Percentiles rank a stretch among this genome's conserved stretches.
These are phyloP conservation scores for Starmerella gropengiesseri DNA, from an alignment of 805 yeast species.

Conservation along the genomic window DNA sequence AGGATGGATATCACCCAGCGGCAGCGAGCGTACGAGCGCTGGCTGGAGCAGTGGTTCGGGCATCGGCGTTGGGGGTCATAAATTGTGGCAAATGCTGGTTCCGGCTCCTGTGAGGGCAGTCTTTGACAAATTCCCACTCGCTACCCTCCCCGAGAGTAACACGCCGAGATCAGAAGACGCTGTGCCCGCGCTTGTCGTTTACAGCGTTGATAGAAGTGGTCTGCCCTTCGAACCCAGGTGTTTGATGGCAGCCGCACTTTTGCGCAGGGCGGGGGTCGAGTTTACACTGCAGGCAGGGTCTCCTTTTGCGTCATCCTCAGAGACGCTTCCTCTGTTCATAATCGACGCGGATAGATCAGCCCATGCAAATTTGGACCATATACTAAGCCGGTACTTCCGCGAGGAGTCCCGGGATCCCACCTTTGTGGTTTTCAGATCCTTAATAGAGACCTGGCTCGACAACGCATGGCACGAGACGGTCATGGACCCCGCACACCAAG, in stretches of 20 bases:
- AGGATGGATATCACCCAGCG: no score
- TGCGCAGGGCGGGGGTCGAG: constrained; percentile 8
- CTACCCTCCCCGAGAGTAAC: constrained; percentile 15
- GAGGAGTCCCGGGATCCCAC: constrained; percentile 9
- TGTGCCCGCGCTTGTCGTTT: constrained; percentile 19
- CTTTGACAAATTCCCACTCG: constrained; percentile 30
- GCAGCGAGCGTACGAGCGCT: no score
- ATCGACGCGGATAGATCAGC: background rate
- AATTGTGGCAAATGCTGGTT: constrained; percentile 21
- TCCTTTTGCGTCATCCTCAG: constrained; percentile 18
- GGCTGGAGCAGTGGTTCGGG: no score
- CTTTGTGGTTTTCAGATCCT: constrained; percentile 7
- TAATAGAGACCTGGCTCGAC: constrained; percentile 18
- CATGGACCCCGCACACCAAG: constrained; percentile 7
- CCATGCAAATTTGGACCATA: constrained; percentile 7
- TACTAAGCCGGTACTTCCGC: constrained; percentile 6
- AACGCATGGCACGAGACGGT: constrained; percentile 22
- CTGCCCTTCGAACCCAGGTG: constrained; percentile 28
- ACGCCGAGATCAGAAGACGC: background rate
- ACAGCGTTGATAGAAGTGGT: constrained; percentile 19
- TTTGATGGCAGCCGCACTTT: constrained; percentile 20
- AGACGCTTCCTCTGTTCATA: constrained; percentile 18
- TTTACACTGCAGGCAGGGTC: constrained; percentile 5
- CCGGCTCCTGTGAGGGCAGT: constrained; percentile 26
- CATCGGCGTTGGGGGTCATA: no score